Percentiles rank a stretch among this genome's conserved stretches.
These are phyloP conservation scores for Coccomyxa sp. DNA, from an alignment of 139 green algal genomes.

Conservation along the genomic window DNA sequence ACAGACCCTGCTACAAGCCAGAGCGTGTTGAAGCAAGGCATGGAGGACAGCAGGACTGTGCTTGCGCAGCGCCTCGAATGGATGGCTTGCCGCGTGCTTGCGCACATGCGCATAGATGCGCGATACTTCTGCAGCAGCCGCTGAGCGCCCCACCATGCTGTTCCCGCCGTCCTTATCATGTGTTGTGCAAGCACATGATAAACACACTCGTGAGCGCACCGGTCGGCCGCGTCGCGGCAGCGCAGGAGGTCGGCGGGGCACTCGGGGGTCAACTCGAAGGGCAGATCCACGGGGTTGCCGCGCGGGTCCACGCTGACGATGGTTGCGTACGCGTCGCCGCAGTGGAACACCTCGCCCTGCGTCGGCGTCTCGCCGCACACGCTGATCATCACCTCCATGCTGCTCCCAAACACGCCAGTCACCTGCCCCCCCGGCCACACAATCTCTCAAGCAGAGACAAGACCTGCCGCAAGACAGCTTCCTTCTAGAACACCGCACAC, in stretches of 20 bases:
- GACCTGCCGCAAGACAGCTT: too few relatives aligned
- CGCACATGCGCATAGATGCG: too few relatives aligned
- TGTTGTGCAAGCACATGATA: too few relatives aligned
- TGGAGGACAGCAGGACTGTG: too few relatives aligned
- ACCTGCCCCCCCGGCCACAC: slow-evolving; percentile 42
- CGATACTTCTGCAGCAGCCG: too few relatives aligned
- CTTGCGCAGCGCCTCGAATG: too few relatives aligned
- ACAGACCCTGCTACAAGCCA: too few relatives aligned
- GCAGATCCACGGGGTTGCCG: slow-evolving; percentile 22
- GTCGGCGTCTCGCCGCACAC: slow-evolving; percentile 70
- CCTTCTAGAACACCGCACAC: too few relatives aligned
- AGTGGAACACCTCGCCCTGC: slow-evolving; percentile 55
- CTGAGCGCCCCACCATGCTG: too few relatives aligned
- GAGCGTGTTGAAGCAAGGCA: too few relatives aligned
- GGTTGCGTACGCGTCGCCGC: slow-evolving; percentile 67
- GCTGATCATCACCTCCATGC: slow-evolving; percentile 68
- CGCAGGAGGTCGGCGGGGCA: slow-evolving; percentile 22
- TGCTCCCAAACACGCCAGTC: slow-evolving; percentile 68
- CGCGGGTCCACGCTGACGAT: slow-evolving; percentile 53
- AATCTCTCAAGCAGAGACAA: neutral
- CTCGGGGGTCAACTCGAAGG: slow-evolving; percentile 44
- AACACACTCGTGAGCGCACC: neutral
- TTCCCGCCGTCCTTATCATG: too few relatives aligned
- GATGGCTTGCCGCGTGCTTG: too few relatives aligned
- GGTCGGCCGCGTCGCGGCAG: neutral